Evolutionary conservation across 2,329 filamentous ascomycete genomes (phyloP).

Genomic region (Paecilomyces formosus): DNA sequence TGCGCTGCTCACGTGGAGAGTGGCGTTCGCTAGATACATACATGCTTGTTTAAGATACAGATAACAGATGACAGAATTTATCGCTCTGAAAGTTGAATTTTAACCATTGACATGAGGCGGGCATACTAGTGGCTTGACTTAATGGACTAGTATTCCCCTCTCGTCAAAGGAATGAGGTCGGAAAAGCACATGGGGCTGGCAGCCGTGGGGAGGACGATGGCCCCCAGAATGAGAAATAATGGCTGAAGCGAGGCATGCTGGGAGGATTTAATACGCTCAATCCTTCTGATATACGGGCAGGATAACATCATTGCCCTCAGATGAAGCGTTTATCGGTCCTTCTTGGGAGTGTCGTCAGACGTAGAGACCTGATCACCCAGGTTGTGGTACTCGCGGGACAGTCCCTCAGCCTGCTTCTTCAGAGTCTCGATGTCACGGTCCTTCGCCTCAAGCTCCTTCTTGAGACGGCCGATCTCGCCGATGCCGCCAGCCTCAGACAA

Average conservation of each 20-base stretch:
- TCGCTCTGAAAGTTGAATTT: background rate
- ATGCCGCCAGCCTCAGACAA: constrained; percentile 64
- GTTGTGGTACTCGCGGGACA: constrained; percentile 77
- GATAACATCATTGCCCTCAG: background rate
- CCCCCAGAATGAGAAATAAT: background rate
- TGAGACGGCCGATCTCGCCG: constrained; percentile 69
- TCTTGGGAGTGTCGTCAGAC: constrained; percentile 44
- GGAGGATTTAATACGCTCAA: background rate
- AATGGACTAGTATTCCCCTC: too few relatives aligned
- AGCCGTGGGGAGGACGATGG: background rate
- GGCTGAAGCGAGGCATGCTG: background rate
- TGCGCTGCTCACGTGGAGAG: background rate
- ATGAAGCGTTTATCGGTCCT: constrained; percentile 41
- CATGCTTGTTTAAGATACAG: background rate
- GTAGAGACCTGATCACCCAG: constrained; percentile 71
- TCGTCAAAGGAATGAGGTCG: background rate
- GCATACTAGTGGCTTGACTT: background rate
- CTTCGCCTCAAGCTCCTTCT: constrained; percentile 62
- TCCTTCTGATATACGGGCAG: background rate
- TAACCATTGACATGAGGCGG: background rate
- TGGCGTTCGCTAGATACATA: background rate
- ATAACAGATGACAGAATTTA: background rate
- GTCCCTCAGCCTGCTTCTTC: constrained; percentile 84
- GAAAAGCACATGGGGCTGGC: background rate
- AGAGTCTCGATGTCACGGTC: constrained; percentile 77